Percentiles rank a stretch among this genome's conserved stretches.
Conservation (phyloP, 164 flowering plant species). For the Berberis thunbergii region DNA sequence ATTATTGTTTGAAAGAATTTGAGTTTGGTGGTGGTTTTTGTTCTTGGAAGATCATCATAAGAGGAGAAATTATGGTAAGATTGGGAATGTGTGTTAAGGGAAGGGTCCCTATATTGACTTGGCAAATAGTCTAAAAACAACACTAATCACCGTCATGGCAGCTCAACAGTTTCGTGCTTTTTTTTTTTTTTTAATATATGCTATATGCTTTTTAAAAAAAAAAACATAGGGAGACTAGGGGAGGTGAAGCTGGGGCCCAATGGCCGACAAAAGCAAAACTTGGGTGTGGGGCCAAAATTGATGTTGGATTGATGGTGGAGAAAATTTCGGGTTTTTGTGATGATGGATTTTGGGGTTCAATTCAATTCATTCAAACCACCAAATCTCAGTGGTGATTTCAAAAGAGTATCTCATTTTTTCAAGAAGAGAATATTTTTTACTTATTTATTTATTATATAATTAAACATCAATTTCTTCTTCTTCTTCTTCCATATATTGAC, state of each 20-base stretch:
- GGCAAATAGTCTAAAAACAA: background rate
- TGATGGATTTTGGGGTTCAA: background rate
- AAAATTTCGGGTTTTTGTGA: constrained; percentile 2
- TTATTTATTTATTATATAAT: background rate
- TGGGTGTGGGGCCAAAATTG: constrained; percentile 16
- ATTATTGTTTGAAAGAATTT: background rate
- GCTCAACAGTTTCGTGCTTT: too few relatives aligned
- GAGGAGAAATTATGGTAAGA: background rate
- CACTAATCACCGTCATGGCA: too few relatives aligned
- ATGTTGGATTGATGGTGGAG: constrained; percentile 1
- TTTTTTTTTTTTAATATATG: too few relatives aligned
- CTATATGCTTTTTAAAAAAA: too few relatives aligned
- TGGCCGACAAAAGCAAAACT: constrained; percentile 16
- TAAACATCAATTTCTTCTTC: background rate
- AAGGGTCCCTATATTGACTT: background rate
- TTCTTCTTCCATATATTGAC: background rate
- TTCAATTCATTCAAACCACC: constrained; percentile 7
- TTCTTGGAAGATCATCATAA: background rate
- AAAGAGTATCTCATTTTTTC: background rate
- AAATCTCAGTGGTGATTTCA: constrained; percentile 13
- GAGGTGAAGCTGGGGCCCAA: constrained; percentile 2
- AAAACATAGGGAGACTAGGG: background rate
- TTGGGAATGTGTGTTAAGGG: background rate
- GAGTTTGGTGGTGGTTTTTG: background rate
- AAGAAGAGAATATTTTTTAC: background rate